These are phyloP conservation scores for Phytophthora foliorum DNA, from an alignment of 352 stramenopile species.

Conservation along the genomic window DNA sequence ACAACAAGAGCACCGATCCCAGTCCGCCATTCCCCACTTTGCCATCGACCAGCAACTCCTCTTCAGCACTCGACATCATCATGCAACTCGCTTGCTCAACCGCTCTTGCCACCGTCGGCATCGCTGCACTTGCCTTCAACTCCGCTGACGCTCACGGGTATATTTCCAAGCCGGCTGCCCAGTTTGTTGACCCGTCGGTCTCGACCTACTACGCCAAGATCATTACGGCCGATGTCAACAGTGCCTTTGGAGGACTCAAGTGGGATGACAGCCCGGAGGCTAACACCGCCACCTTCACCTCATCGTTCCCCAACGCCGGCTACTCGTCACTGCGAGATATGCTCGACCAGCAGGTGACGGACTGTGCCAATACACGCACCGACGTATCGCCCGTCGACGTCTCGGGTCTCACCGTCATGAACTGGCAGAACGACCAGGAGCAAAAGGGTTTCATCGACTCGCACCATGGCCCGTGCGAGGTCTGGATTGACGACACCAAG, in stretches of 20 bases:
- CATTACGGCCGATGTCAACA: constrained; percentile 52
- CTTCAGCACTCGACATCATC: not conserved
- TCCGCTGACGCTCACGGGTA: constrained; percentile 57
- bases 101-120: not conserved
- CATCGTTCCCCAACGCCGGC: constrained; percentile 43
- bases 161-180: constrained; percentile 49
- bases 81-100: constrained; percentile 26
- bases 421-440: constrained; percentile 64
- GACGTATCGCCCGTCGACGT: constrained; percentile 53
- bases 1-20: not conserved
- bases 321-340: constrained; percentile 59
- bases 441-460: constrained; percentile 59
- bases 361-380: constrained; percentile 53
- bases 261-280: constrained; percentile 56
- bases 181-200: constrained; percentile 42
- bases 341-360: constrained; percentile 45
- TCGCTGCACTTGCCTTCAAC: constrained; percentile 24
- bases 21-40: constrained; percentile 37
- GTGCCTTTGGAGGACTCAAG: constrained; percentile 60
- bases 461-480: constrained; percentile 65
- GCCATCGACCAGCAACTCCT: constrained; percentile 12
- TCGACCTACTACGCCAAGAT: constrained; percentile 49
- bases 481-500: constrained; percentile 64
- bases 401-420: constrained; percentile 44
- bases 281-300: constrained; percentile 59